phyloP scores from a whole-genome alignment of 2,329 filamentous ascomycete species.

The Microsporum ferrugineum region DNA sequence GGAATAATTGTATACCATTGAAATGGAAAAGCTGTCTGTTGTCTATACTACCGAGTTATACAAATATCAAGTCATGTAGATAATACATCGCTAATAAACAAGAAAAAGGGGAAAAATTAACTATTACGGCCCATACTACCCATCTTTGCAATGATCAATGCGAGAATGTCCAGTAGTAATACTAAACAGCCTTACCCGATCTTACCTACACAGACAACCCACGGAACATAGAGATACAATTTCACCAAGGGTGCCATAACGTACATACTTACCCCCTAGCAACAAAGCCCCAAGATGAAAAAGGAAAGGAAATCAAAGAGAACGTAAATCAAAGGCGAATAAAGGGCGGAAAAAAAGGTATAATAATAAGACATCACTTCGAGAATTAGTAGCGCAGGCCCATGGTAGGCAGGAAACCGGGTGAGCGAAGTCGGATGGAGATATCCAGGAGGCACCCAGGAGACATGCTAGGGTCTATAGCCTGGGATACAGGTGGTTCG shows the following conservation, averaged over 20 bases:
- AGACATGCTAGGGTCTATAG: background rate
- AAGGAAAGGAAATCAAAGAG: conserved; percentile 18
- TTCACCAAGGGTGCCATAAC: conserved; percentile 18
- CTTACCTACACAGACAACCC: conserved; percentile 26
- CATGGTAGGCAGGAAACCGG: background rate
- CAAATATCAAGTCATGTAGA: background rate
- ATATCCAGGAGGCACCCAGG: background rate
- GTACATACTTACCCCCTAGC: conserved; percentile 33
- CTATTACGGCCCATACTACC: conserved; percentile 3
- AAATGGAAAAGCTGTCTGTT: background rate
- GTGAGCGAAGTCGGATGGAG: background rate
- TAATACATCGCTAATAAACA: background rate
- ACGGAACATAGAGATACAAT: background rate
- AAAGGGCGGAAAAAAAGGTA: background rate
- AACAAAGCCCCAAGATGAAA: conserved; percentile 22
- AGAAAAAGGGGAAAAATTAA: background rate
- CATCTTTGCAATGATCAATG: conserved; percentile 12
- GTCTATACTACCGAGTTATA: background rate
- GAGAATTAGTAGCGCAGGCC: background rate
- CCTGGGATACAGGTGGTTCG: background rate
- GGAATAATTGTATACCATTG: background rate
- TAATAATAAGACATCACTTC: conserved; percentile 3
- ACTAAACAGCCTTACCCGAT: conserved; percentile 32
- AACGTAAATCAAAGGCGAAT: conserved; percentile 11
- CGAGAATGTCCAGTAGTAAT: conserved; percentile 11